Base-by-base conservation (phyloP, 148 eudicot genomes). In the Vaccinium vitisidaea region DNA sequence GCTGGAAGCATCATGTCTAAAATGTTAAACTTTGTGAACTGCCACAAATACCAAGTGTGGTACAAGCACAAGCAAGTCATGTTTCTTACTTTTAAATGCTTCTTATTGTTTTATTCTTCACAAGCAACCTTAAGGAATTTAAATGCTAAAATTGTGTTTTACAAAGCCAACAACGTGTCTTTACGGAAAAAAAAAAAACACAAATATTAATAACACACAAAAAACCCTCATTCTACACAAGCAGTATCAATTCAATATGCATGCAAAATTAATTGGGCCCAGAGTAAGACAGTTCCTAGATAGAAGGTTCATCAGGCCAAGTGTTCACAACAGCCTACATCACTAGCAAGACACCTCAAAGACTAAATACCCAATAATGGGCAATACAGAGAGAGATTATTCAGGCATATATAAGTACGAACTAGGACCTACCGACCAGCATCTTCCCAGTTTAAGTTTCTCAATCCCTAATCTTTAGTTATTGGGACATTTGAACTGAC, bases 181-280 rank as follows among this genome's bases (percentile, higher is more conserved):
- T 73, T 30, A 14, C 75, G 36, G 50, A 39, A 39, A 39, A 73
- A 32, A 36, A 36, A 36, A 36, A 74, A 36, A 43, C 48, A 25
- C 15, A 55, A 13, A 9, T 11, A 52, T 5, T 50, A 50, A 52
- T 30, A 30, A 73, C 63, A 81, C 8, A 18, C 43, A 21, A 79
- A 53, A 32, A 21, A 1, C 36, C 30, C 43, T 11, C 32, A 48
- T 71, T 25, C 7, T 30, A 16, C 15, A 11, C 18, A 11, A 75
- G 43, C 18, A 83, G 19, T 6, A 36, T 49, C 10, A 82, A 43
- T n/a, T 27, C 10, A 82, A 43, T n/a, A 27, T 16, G 15, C 48
- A 69, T 27, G 56, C 84, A 82, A 49, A 82, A 49, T 46, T 21
- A 73, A 71, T 16, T 25, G 78, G 49, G 79, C 23, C 77, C 65